Evolutionary conservation across 2,329 filamentous ascomycete species (phyloP).

Genomic region (Trematosphaeria pertusa): DNA sequence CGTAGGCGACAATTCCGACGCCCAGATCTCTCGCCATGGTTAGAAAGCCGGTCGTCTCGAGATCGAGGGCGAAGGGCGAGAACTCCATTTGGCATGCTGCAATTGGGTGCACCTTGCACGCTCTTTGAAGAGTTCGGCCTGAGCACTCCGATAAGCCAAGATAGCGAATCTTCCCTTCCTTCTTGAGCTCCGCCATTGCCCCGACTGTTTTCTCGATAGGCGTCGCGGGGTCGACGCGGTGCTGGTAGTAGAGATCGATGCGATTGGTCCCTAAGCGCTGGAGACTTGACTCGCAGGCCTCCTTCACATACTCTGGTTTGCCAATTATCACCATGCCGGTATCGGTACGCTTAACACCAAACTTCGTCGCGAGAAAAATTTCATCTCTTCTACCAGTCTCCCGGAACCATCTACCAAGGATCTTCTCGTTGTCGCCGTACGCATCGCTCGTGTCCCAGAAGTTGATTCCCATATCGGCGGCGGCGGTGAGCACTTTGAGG

Average conservation of each 20-base stretch:
- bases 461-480: slow-evolving; percentile 29
- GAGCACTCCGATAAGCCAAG: slow-evolving; percentile 53
- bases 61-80: slow-evolving; percentile 51
- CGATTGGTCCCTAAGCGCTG: slow-evolving; percentile 38
- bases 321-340: slow-evolving; percentile 26
- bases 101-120: slow-evolving; percentile 51
- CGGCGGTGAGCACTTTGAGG: slow-evolving; percentile 6
- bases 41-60: slow-evolving; percentile 47
- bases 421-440: slow-evolving; percentile 26
- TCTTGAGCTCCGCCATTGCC: slow-evolving; percentile 46
- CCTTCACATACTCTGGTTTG: slow-evolving; percentile 45
- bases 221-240: slow-evolving; percentile 47
- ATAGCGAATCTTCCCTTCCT: slow-evolving; percentile 52
- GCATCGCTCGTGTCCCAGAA: slow-evolving; percentile 39
- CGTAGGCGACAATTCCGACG: slow-evolving; percentile 36
- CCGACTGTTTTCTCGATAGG: slow-evolving; percentile 55
- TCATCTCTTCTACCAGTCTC: slow-evolving; percentile 10
- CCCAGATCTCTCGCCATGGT: slow-evolving; percentile 46
- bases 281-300: slow-evolving; percentile 46
- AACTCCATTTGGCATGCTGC: slow-evolving; percentile 57
- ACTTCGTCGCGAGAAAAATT: slow-evolving; percentile 21
- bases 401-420: slow-evolving; percentile 27
- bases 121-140: slow-evolving; percentile 53
- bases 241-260: slow-evolving; percentile 51
- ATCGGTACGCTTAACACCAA: slow-evolving; percentile 4